phyloP scores from a whole-genome alignment of 73 alveolate genomes.

The Durusdinium trenchii region DNA sequence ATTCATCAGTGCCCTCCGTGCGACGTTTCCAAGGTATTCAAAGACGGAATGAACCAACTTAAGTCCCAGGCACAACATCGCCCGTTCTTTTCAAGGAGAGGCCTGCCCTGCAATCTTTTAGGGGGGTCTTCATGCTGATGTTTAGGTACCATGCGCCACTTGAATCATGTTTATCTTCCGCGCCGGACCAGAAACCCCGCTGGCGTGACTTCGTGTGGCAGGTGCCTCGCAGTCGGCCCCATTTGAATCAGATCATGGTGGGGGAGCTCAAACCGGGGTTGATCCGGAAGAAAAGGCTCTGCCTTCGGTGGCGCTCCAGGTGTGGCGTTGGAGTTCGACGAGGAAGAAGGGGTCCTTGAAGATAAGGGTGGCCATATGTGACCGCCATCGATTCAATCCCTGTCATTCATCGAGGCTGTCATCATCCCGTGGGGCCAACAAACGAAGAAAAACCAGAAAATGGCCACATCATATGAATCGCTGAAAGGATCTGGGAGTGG shows the following conservation, averaged over 20 bases:
- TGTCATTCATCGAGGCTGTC: background rate
- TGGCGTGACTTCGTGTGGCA: background rate
- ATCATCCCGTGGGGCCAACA: background rate
- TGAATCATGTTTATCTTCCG: background rate
- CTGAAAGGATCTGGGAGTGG: too few species aligned
- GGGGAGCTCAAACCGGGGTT: background rate
- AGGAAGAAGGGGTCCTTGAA: background rate
- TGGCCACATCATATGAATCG: too few species aligned
- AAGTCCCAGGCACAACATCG: background rate
- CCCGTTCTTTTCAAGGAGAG: background rate
- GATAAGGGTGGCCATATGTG: background rate
- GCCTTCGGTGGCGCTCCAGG: background rate
- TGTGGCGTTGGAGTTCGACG: background rate
- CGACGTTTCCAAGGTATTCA: too few species aligned
- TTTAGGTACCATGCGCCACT: background rate
- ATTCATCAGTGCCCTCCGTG: too few species aligned
- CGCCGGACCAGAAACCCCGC: background rate
- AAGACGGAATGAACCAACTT: background rate
- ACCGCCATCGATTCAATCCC: background rate
- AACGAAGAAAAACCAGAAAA: background rate
- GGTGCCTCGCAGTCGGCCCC: constrained; percentile 62
- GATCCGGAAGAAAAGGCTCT: background rate
- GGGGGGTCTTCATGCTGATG: background rate
- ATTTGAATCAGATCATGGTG: constrained; percentile 58
- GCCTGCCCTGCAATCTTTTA: background rate